Evolutionary conservation across 352 stramenopile genomes (phyloP), one percentile per base, ranked within the genome.

Genomic region (Thalassiosira delicatula): DNA sequence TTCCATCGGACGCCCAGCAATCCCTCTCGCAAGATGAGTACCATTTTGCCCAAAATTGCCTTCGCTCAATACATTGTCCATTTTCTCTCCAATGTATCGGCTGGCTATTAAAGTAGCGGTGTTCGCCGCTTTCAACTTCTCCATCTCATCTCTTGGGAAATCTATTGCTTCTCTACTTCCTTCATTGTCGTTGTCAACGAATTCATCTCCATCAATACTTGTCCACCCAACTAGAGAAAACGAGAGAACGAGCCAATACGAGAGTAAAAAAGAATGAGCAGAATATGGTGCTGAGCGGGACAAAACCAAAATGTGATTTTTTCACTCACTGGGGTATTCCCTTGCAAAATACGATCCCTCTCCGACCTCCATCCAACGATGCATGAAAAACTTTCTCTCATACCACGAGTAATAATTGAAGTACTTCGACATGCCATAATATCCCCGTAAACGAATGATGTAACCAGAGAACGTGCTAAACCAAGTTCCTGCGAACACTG

Each of bases 401-500:
- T 86, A 32, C 40, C 51, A 91, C 11, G 72, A 76, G 60, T 91
- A 91, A 66, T 88, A 92, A 4, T 74, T 84, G 49, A 76, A 85
- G 30, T 81, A 87, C 57, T 89, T 92, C 0, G 80, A 86, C 69
- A 90, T 80, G 2, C 88, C 88, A 63, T 86, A 76, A 56, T 95
- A 95, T 33, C 93, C 93, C 25, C 93, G 68, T 46, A 96, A 83
- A 9, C 93, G 85, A 44, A 93, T 85, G n/a, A 96, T 96, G 76
- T 94, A 96, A 35, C 89, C 91, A 30, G 88, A 90, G 66, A 96
- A 96, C 0, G 93, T 96, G 32, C 83, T 93, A 66, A 94, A 94
- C 89, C 91, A 96, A 7, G 91, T 95, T 60, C 88, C 88, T 0
- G 81, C 85, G 81, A 91, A 92, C 17, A 80, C 75, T 21, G 73